These are phyloP conservation scores for Phaseolus coccineus DNA, from an alignment of 331 rosid species.

Conservation along the genomic window DNA sequence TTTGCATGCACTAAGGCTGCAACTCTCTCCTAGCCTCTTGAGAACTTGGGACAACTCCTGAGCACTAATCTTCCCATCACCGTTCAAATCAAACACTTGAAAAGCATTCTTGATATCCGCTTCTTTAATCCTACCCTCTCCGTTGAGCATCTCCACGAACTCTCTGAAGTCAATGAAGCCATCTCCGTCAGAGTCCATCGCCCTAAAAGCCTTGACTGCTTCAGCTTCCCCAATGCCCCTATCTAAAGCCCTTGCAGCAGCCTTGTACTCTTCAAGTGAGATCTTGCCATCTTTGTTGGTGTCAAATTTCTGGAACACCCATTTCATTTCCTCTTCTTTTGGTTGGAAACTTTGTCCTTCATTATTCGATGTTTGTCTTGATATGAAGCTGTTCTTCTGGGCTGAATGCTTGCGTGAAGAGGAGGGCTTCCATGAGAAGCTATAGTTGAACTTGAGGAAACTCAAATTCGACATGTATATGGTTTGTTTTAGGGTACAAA, in stretches of 20 bases:
- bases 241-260: slow-evolving; percentile 57
- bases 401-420: slow-evolving; percentile 36
- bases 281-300: slow-evolving; percentile 74
- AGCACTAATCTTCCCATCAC: slow-evolving; percentile 84
- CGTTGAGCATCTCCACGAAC: slow-evolving; percentile 65
- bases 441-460: slow-evolving; percentile 50
- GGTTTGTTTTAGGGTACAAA: slow-evolving; percentile 4
- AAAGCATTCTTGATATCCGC: slow-evolving; percentile 70
- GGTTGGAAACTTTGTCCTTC: slow-evolving; percentile 41
- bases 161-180: slow-evolving; percentile 72
- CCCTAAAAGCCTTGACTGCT: slow-evolving; percentile 60
- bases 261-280: slow-evolving; percentile 71
- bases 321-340: slow-evolving; percentile 64
- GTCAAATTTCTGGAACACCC: slow-evolving; percentile 81
- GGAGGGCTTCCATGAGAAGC: slow-evolving; percentile 43
- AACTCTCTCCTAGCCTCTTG: slow-evolving; percentile 68
- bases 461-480: slow-evolving; percentile 52
- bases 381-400: slow-evolving; percentile 44
- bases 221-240: slow-evolving; percentile 54
- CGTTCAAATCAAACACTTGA: slow-evolving; percentile 72
- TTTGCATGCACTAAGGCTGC: slow-evolving; percentile 61
- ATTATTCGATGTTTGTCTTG: slow-evolving; percentile 31
- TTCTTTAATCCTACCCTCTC: slow-evolving; percentile 50
- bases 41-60: slow-evolving; percentile 69
- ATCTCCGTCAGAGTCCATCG: slow-evolving; percentile 73